Evolutionary conservation across 108 stramenopile genomes (phyloP).

Genomic region (Nitzschia palea): DNA sequence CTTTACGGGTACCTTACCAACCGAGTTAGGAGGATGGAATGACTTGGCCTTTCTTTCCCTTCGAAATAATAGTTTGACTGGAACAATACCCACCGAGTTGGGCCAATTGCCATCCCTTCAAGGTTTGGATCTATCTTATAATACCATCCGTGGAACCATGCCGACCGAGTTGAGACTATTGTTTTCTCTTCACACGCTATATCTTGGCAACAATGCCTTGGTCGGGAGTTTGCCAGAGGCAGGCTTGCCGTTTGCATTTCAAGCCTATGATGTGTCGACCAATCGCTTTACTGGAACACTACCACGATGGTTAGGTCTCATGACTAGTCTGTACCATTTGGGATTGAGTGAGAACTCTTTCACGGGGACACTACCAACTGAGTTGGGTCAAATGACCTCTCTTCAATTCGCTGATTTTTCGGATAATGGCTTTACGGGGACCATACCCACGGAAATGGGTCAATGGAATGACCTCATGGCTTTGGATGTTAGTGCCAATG

Average conservation of each 20-base stretch:
- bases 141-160: too few relatives aligned
- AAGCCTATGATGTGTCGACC: too few relatives aligned
- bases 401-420: slow-evolving; percentile 35
- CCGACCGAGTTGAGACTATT: too few relatives aligned
- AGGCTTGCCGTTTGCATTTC: too few relatives aligned
- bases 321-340: slow-evolving; percentile 45
- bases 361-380: slow-evolving; percentile 20
- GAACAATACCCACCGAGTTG: background rate
- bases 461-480: slow-evolving; percentile 14
- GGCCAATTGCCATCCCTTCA: background rate
- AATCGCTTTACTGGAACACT: too few relatives aligned
- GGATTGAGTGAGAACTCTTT: slow-evolving; percentile 24
- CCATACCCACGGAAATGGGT: slow-evolving; percentile 50
- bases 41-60: background rate
- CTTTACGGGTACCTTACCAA: too few relatives aligned
- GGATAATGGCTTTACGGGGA: slow-evolving; percentile 45
- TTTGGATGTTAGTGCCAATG: slow-evolving; percentile 41
- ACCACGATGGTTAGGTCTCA: slow-evolving; percentile 49
- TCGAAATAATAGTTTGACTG: background rate
- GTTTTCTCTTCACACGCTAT: too few relatives aligned
- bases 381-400: slow-evolving; percentile 27
- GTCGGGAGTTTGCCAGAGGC: too few relatives aligned
- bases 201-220: too few relatives aligned
- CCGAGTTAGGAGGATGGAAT: background rate
- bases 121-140: too few relatives aligned